Conservation (phyloP, 495 filamentous ascomycete genomes). For the Pyrenula massariospora region DNA sequence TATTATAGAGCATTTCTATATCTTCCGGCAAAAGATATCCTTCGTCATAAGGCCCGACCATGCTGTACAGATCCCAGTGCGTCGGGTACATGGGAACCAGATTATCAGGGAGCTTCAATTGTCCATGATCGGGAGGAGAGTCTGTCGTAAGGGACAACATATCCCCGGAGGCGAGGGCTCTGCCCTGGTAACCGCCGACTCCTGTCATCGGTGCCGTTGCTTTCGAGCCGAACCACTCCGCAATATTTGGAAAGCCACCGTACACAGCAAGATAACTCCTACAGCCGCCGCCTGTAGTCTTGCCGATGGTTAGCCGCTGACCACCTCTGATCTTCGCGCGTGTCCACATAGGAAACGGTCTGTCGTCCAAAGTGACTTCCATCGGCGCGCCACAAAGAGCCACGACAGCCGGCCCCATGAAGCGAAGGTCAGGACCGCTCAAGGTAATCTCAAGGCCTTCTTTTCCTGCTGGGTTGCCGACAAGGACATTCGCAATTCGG, state of each 20-base stretch:
- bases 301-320: conserved; percentile 43
- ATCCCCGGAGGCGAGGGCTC: conserved; percentile 40
- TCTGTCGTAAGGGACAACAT: conserved; percentile 26
- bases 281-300: conserved; percentile 35
- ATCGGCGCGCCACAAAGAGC: conserved; percentile 43
- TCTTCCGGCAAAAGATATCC: conserved; percentile 39
- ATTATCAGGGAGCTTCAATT: conserved; percentile 21
- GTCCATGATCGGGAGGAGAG: conserved; percentile 12
- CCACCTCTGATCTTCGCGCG: conserved; percentile 33
- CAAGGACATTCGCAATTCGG: conserved; percentile 44
- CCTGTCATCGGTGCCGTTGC: conserved; percentile 41
- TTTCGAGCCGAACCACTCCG: conserved; percentile 47
- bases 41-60: conserved; percentile 47
- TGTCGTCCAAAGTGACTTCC: conserved; percentile 31
- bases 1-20: conserved; percentile 42
- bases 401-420: conserved; percentile 34
- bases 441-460: conserved; percentile 50
- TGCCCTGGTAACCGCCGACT: conserved; percentile 49
- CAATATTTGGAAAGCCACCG: conserved; percentile 43
- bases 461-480: conserved; percentile 36
- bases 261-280: conserved; percentile 46
- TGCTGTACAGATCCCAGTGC: conserved; percentile 36
- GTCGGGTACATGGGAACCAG: conserved; percentile 30
- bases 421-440: conserved; percentile 44
- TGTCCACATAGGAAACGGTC: conserved; percentile 40